Conservation (phyloP, 129 eudicot species). For the Logfia minima region DNA sequence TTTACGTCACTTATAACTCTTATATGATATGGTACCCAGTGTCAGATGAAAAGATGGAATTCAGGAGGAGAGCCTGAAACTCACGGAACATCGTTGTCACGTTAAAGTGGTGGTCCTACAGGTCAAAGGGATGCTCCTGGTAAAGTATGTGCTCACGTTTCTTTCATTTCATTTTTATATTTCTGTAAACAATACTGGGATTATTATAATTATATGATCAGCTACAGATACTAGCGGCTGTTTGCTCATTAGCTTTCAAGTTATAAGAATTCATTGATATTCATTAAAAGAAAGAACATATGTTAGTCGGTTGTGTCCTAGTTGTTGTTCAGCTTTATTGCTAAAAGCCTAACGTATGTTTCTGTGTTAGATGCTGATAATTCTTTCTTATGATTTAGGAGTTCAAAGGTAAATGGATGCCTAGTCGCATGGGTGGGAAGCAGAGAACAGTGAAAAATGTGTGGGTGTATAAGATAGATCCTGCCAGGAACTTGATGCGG, state of each 20-base stretch:
- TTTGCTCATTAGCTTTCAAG: neutral
- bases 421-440: constrained; percentile 93
- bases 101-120: constrained; percentile 83
- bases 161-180: neutral
- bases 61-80: constrained; percentile 75
- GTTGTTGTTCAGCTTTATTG: neutral
- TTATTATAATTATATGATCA: neutral
- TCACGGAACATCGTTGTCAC: constrained; percentile 83
- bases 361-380: neutral
- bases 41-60: constrained; percentile 82
- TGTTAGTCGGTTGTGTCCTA: neutral
- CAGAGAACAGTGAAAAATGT: constrained; percentile 89
- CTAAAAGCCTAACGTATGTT: neutral
- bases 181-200: neutral
- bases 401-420: constrained; percentile 89
- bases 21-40: constrained; percentile 46
- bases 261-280: neutral
- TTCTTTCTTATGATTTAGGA: constrained; percentile 45
- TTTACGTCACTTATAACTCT: neutral
- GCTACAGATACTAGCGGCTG: neutral
- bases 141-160: constrained; percentile 50
- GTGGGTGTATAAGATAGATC: constrained; percentile 98
- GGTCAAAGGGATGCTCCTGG: constrained; percentile 99
- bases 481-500: constrained; percentile 89
- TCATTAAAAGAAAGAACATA: neutral